Percentiles rank a stretch among this genome's conserved stretches.
phyloP scores from a whole-genome alignment of 2,329 filamentous ascomycete species.

The Thermothelomyces thermophilus region DNA sequence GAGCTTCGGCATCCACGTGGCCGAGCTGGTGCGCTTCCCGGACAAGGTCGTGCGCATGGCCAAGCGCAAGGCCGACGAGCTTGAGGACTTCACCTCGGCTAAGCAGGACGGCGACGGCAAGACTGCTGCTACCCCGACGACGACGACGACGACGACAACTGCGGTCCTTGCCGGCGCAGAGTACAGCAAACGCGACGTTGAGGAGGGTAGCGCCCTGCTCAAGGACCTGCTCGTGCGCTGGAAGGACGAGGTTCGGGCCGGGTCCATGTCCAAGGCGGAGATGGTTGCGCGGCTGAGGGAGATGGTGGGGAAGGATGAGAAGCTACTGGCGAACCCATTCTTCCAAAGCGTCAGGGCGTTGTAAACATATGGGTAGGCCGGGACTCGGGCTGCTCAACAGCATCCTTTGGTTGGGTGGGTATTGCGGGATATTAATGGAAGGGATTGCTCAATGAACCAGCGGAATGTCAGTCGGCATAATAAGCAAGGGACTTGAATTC shows the following conservation, averaged over 20 bases:
- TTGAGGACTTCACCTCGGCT: conserved; percentile 79
- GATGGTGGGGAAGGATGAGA: conserved; percentile 66
- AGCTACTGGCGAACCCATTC: conserved; percentile 58
- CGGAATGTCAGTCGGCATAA: too few species aligned
- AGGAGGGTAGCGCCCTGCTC: conserved; percentile 76
- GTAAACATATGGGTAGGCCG: conserved; percentile 24
- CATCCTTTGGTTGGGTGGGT: too few species aligned
- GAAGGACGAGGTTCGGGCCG: conserved; percentile 67
- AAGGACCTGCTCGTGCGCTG: conserved; percentile 78
- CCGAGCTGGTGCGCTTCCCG: conserved; percentile 91
- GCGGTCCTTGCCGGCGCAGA: conserved; percentile 35
- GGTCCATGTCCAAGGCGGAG: conserved; percentile 59
- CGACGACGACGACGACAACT: too few species aligned
- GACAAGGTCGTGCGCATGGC: conserved; percentile 98
- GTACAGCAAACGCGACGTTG: conserved; percentile 79
- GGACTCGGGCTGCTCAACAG: neutral
- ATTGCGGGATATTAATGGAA: too few species aligned
- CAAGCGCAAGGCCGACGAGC: conserved; percentile 95
- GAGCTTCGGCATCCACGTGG: conserved; percentile 96
- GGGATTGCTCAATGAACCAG: too few species aligned
- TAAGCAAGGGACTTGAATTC: too few species aligned
- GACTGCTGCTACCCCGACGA: conserved; percentile 29
- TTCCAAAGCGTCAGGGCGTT: conserved; percentile 59
- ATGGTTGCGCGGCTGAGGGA: conserved; percentile 74
- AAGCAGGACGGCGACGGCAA: conserved; percentile 53